Evolutionary conservation across 192 early-diverging fungal genomes (phyloP).

Genomic region (Podila verticillata): DNA sequence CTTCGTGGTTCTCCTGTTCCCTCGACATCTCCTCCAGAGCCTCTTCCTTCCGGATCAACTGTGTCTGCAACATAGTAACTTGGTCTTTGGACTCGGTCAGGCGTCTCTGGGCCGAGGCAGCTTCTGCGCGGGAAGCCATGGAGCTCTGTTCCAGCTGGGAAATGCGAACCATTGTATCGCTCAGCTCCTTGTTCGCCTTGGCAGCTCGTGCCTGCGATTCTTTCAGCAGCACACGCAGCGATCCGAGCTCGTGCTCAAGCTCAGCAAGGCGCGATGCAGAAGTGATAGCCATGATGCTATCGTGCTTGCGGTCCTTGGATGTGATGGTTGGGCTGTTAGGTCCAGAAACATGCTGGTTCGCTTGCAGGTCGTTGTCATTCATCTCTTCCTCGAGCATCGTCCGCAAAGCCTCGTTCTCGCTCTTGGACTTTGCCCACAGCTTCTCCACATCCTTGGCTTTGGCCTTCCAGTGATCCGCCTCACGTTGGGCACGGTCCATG

Average conservation of each 20-base stretch:
- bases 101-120: slow-evolving; percentile 49
- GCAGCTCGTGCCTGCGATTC: slow-evolving; percentile 38
- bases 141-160: slow-evolving; percentile 58
- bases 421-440: slow-evolving; percentile 51
- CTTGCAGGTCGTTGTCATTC: slow-evolving; percentile 22
- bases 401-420: slow-evolving; percentile 51
- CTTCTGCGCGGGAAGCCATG: slow-evolving; percentile 57
- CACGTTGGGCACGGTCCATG: slow-evolving; percentile 48
- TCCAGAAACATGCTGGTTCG: neutral
- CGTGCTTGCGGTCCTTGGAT: slow-evolving; percentile 45
- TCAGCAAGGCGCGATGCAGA: slow-evolving; percentile 31
- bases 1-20: slow-evolving; percentile 60
- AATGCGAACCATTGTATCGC: slow-evolving; percentile 55
- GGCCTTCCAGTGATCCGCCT: slow-evolving; percentile 46
- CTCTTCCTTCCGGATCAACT: slow-evolving; percentile 55
- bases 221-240: slow-evolving; percentile 27
- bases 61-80: slow-evolving; percentile 37
- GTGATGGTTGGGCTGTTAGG: neutral
- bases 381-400: slow-evolving; percentile 54
- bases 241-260: slow-evolving; percentile 50
- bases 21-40: slow-evolving; percentile 44
- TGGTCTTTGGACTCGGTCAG: slow-evolving; percentile 56
- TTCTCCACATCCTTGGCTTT: slow-evolving; percentile 52
- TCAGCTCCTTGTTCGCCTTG: slow-evolving; percentile 41
- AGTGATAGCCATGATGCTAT: slow-evolving; percentile 38